Percentiles rank a stretch among this genome's conserved stretches.
phyloP scores from a whole-genome alignment of 331 rosid genomes.

The Rosa hybrid region DNA sequence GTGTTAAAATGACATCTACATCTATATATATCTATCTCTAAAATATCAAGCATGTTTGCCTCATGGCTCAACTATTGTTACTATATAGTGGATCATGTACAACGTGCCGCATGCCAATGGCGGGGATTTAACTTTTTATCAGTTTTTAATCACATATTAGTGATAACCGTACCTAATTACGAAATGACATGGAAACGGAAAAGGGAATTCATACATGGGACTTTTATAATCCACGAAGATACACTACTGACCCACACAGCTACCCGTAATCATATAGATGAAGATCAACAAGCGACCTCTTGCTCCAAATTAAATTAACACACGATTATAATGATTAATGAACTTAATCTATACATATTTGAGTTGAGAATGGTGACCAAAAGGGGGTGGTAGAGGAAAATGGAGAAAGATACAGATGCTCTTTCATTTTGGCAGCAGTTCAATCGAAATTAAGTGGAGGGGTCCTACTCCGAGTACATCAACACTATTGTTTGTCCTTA shows the following conservation, averaged over 20 bases:
- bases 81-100: neutral
- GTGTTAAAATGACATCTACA: neutral
- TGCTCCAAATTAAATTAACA: neutral
- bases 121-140: too few relatives aligned
- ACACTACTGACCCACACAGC: neutral
- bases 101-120: constrained; percentile 4
- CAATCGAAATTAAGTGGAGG: neutral
- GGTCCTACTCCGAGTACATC: neutral
- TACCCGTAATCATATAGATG: neutral
- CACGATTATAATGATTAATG: neutral
- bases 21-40: neutral
- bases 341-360: neutral
- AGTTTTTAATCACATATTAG: neutral
- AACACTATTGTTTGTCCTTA: neutral
- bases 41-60: constrained; percentile 7
- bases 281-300: neutral
- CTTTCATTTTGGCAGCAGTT: neutral
- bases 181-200: neutral
- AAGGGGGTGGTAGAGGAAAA: neutral
- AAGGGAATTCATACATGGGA: neutral
- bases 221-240: neutral
- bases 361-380: neutral
- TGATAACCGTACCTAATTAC: neutral
- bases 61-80: constrained; percentile 5
- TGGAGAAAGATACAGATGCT: neutral